Percentiles rank a stretch among this genome's conserved stretches.
Evolutionary conservation across 2,329 filamentous ascomycete species (phyloP).

Genomic region (Paraphaeosphaeria minitans): DNA sequence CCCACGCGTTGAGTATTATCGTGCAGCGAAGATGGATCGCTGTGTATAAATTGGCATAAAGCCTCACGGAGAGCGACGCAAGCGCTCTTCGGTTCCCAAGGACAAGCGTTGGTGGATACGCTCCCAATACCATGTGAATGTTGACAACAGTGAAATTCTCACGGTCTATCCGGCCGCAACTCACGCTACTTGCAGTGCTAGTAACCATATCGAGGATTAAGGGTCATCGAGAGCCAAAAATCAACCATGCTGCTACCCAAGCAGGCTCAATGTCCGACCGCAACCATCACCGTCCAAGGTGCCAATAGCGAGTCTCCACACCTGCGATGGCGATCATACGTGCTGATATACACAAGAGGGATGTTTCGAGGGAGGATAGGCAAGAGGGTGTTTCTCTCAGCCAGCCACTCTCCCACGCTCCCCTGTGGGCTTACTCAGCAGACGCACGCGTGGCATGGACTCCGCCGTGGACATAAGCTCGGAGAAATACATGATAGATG

Average conservation of each 20-base stretch:
- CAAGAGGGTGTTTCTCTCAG: background rate
- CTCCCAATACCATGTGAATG: background rate
- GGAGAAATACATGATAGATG: background rate
- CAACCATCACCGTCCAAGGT: background rate
- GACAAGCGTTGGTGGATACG: background rate
- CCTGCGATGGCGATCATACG: background rate
- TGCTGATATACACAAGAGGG: background rate
- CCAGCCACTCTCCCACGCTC: background rate
- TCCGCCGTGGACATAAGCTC: background rate
- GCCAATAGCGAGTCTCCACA: background rate
- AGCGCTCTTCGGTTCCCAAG: background rate
- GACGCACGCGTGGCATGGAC: background rate
- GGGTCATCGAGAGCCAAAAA: background rate
- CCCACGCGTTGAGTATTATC: background rate
- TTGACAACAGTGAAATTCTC: background rate
- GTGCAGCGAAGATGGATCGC: background rate
- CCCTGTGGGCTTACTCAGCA: background rate
- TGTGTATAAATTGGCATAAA: background rate
- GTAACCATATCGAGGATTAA: background rate
- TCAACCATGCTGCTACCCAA: background rate
- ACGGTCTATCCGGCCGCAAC: background rate
- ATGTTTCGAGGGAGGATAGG: background rate
- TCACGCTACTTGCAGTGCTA: background rate
- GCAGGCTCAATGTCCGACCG: background rate
- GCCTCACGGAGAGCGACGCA: background rate